Conservation (phyloP, 2,329 filamentous ascomycete species). For the Epichloe baconii region DNA sequence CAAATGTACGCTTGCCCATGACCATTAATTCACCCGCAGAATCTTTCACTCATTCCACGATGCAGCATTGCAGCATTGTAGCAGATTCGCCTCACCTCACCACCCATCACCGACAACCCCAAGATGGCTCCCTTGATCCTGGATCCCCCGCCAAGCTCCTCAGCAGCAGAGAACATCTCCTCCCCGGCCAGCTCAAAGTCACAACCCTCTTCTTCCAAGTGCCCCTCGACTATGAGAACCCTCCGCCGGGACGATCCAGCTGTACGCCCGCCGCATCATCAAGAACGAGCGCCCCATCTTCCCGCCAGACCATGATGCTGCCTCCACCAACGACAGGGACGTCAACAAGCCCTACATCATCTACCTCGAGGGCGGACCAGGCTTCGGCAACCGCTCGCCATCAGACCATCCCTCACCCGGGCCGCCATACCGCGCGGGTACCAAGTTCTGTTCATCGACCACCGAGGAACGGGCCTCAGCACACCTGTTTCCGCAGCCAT, state of each 20-base stretch:
- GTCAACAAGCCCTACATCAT: slow-evolving; percentile 47
- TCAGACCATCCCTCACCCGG: slow-evolving; percentile 62
- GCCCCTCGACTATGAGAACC: slow-evolving; percentile 62
- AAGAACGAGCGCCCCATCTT: slow-evolving; percentile 52
- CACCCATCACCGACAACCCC: too few relatives aligned
- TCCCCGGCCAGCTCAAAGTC: slow-evolving; percentile 56
- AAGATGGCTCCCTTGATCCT: slow-evolving; percentile 7
- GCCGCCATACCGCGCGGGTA: slow-evolving; percentile 67
- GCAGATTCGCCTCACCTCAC: too few relatives aligned
- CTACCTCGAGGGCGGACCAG: slow-evolving; percentile 79
- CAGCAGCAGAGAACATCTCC: slow-evolving; percentile 28
- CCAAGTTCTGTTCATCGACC: slow-evolving; percentile 76
- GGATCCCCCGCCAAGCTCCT: slow-evolving; percentile 26
- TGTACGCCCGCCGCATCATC: slow-evolving; percentile 66
- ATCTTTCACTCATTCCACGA: neutral
- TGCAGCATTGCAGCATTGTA: too few relatives aligned
- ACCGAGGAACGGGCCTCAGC: slow-evolving; percentile 78
- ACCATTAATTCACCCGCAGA: too few relatives aligned
- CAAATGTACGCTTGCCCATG: neutral
- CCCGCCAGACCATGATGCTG: slow-evolving; percentile 21
- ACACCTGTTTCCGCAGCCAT: slow-evolving; percentile 65
- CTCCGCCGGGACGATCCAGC: slow-evolving; percentile 45
- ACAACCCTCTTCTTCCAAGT: slow-evolving; percentile 82
- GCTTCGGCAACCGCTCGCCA: slow-evolving; percentile 62
- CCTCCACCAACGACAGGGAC: neutral